Evolutionary conservation across 768 basidiomycete genomes (phyloP).

Genomic region (Lanmaoa rubissima): DNA sequence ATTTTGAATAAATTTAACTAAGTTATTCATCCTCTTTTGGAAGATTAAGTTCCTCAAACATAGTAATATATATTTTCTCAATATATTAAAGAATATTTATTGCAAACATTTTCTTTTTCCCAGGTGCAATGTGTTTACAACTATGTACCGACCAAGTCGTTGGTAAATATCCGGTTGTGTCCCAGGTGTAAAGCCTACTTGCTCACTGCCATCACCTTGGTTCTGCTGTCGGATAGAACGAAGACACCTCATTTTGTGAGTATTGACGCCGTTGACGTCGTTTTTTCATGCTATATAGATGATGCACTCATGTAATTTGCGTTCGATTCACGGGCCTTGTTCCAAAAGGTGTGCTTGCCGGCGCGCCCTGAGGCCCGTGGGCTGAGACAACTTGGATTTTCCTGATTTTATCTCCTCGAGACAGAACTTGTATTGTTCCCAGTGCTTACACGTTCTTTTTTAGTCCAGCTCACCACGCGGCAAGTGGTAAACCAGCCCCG

Average conservation of each 20-base stretch:
- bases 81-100: no score
- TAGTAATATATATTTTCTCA: no score
- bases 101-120: no score
- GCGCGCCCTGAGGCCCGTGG: constrained; percentile 62
- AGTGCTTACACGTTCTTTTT: constrained; percentile 7
- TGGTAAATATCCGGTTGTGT: no score
- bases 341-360: constrained; percentile 78
- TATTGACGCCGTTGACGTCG: neutral
- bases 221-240: neutral
- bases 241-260: constrained; percentile 13
- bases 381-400: constrained; percentile 64
- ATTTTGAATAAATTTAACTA: no score
- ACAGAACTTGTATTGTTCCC: neutral
- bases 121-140: no score
- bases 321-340: constrained; percentile 67
- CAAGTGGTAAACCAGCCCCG: neutral
- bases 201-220: neutral
- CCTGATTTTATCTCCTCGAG: constrained; percentile 40
- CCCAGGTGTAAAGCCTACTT: neutral
- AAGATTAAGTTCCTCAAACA: no score
- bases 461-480: neutral
- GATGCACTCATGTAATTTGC: constrained; percentile 85
- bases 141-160: no score
- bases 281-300: constrained; percentile 25
- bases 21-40: no score